phyloP scores from a whole-genome alignment of 192 early-diverging fungal species.

The Martensiomyces pterosporus region DNA sequence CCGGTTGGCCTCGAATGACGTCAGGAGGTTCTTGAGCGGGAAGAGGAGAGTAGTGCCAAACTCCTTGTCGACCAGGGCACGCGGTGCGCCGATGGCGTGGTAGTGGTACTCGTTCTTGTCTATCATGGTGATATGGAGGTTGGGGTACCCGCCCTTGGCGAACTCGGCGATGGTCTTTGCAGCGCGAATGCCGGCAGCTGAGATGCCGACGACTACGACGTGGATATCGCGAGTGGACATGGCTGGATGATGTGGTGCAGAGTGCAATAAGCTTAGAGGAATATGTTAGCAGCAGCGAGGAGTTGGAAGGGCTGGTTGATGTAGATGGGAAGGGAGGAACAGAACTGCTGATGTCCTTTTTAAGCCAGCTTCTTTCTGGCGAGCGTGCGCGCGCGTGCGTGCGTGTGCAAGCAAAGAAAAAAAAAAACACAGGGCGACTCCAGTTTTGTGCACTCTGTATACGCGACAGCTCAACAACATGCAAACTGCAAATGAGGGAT shows the following conservation, averaged over 20 bases:
- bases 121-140: conserved; percentile 49
- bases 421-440: no score
- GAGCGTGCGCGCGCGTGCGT: no score
- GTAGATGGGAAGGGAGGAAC: no score
- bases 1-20: conserved; percentile 10
- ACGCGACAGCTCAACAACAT: no score
- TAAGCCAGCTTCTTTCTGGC: no score
- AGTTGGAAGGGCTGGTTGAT: no score
- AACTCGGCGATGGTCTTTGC: conserved; percentile 36
- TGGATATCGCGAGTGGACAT: conserved; percentile 36
- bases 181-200: conserved; percentile 45
- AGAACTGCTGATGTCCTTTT: no score
- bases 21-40: conserved; percentile 44
- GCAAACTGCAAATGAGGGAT: no score
- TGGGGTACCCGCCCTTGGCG: conserved; percentile 26
- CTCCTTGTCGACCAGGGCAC: conserved; percentile 48
- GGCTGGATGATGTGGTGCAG: not conserved
- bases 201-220: conserved; percentile 53
- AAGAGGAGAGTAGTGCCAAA: conserved; percentile 49
- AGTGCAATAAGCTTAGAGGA: not conserved
- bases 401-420: no score
- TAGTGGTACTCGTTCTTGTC: conserved; percentile 52
- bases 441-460: no score
- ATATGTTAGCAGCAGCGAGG: not conserved
- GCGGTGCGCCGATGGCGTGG: conserved; percentile 53